Percentiles rank a stretch among this genome's conserved stretches.
Conservation (phyloP, 202 grass and related monocot species). For the Panicum virgatum region DNA sequence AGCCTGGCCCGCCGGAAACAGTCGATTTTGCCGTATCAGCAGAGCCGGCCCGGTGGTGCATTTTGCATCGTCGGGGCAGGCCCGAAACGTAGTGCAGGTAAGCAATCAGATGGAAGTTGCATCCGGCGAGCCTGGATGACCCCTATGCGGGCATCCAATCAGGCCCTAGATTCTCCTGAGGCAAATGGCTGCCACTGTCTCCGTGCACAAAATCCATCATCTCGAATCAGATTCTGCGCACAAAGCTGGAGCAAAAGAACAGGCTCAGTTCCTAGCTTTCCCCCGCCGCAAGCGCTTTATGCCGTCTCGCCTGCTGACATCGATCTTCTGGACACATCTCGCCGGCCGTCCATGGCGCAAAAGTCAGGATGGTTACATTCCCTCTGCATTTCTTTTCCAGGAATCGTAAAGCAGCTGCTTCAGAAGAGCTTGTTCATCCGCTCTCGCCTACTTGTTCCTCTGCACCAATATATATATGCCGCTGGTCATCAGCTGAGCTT, state of each 20-base stretch:
- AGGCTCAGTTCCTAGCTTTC: background rate
- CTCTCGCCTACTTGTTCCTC: background rate
- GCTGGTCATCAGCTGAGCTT: background rate
- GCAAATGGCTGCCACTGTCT: background rate
- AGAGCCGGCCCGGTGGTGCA: too few species aligned
- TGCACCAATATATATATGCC: background rate
- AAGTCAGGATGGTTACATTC: constrained; percentile 7
- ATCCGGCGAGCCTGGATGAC: too few species aligned
- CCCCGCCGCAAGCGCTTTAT: constrained; percentile 16
- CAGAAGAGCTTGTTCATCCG: background rate
- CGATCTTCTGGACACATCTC: constrained; percentile 22
- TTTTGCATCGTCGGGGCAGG: too few species aligned
- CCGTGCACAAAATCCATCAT: background rate
- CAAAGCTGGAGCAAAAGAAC: constrained; percentile 17
- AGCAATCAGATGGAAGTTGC: too few species aligned
- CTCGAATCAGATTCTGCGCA: constrained; percentile 32
- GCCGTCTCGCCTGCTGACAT: background rate
- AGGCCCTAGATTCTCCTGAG: background rate
- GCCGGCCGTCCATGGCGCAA: background rate
- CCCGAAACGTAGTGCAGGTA: too few species aligned
- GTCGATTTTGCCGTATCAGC: too few species aligned
- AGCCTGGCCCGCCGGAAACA: too few species aligned
- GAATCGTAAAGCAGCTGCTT: background rate
- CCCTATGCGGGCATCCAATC: too few species aligned
- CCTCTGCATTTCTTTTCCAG: background rate